phyloP scores from a whole-genome alignment of 495 filamentous ascomycete species.

The Tuber magnatum region DNA sequence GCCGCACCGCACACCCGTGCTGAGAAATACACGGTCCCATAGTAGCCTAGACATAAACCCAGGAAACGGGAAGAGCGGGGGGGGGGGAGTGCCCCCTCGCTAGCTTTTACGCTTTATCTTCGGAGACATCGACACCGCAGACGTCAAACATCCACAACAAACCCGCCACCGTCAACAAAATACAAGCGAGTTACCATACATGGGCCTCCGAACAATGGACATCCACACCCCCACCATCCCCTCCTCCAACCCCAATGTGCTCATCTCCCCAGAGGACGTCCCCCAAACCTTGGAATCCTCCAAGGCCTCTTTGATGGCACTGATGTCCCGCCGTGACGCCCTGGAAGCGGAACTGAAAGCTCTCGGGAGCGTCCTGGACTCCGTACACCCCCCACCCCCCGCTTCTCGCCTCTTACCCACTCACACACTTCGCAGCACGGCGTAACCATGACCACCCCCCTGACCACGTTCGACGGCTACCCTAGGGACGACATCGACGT shows the following conservation, averaged over 20 bases:
- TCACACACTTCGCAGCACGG: conserved; percentile 58
- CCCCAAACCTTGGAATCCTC: conserved; percentile 3
- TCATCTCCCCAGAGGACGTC: conserved; percentile 28
- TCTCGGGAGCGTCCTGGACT: conserved; percentile 75
- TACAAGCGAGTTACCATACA: background rate
- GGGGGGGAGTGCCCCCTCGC: background rate
- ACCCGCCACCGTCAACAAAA: background rate
- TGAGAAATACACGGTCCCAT: background rate
- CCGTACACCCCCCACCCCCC: conserved; percentile 53
- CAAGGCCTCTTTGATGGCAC: conserved; percentile 40
- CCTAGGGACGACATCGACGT: conserved; percentile 91
- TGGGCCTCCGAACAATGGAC: conserved; percentile 26
- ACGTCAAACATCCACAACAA: background rate
- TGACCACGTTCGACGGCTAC: conserved; percentile 88
- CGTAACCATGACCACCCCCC: conserved; percentile 81
- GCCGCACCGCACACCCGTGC: background rate
- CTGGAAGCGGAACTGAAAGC: conserved; percentile 80
- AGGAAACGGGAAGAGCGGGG: no score
- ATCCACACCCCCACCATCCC: conserved; percentile 35
- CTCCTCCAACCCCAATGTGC: conserved; percentile 8
- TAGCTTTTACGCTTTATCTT: background rate
- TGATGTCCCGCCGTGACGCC: conserved; percentile 68
- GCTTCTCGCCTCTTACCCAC: conserved; percentile 3
- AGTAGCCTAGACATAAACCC: background rate
- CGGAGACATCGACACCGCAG: background rate